Base-by-base conservation (phyloP, 1,139 yeast species). In the Magnusiomyces suaveolens region DNA sequence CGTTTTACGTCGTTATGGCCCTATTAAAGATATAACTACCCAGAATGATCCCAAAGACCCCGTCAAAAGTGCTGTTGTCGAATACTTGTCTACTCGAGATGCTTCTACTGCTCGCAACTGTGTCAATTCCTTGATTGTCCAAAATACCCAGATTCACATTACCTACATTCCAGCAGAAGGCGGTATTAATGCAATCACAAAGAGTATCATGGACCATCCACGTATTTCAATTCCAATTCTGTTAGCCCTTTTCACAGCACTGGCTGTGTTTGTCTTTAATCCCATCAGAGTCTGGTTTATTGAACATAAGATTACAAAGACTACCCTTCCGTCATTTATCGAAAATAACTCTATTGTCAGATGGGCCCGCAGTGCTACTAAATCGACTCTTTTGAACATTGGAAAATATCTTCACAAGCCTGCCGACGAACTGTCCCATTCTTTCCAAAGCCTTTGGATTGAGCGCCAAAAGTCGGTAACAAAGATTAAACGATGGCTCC, bases 101-200 rank as follows among this genome's bases (percentile, higher is more conserved):
- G 94, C 97, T 0, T 83, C 89, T 10, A 75, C 88, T 59, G 97
- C 98, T 0, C 83, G 89, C 63, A 90, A 89, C 67, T 92, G 98
- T 77, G 77, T 88, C 36, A 88, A 95, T 26, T 97, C 96, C 46
- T 73, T 62, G 49, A 54, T 53, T 4, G 56, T 62, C 81, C 62
- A 73, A 68, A 76, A 76, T 39, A 83, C 95, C 0, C 74, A 75
- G 0, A 66, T 90, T 48, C 96, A 89, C 64, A 76, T 90, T 49
- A 86, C 83, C 60, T 90, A 85, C 67, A 79, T 78, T 44, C 83
- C 84, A 8, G 66, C 77, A 20, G 72, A 75, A 2, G 70, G 76
- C 3, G 80, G 82, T 29, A 38, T 48, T n/a, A 64, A 65, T 58
- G 61, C 62, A 59, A 48, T 63, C 18, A 38, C 56, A 2, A 53